These are phyloP conservation scores for Trypanosomatidae sp. DNA, from an alignment of 208 protist genomes.

Conservation along the genomic window DNA sequence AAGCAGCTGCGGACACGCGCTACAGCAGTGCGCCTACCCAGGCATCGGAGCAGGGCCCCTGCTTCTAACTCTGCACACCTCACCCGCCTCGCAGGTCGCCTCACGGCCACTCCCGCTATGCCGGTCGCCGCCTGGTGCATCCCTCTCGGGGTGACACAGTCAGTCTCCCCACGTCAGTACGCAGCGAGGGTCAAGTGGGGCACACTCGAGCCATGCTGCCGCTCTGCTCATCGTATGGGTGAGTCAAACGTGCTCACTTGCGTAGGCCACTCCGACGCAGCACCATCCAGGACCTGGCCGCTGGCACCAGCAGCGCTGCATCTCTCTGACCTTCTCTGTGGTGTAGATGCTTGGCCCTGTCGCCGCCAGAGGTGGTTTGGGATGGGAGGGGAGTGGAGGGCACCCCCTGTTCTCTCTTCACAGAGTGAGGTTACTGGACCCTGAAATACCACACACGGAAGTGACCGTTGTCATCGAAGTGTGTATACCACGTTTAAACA, in stretches of 20 bases:
- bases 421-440: too few relatives aligned
- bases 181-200: too few relatives aligned
- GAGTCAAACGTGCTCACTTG: neutral
- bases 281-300: neutral
- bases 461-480: too few relatives aligned
- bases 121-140: neutral
- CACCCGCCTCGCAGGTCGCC: neutral
- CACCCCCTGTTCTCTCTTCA: too few relatives aligned
- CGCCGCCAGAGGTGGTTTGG: neutral
- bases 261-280: neutral
- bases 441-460: too few relatives aligned
- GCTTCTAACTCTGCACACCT: neutral
- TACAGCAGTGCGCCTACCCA: neutral
- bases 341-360: neutral
- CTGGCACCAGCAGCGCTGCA: neutral
- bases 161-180: neutral
- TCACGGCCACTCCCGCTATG: neutral
- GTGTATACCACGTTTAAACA: too few relatives aligned
- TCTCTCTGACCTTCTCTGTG: neutral
- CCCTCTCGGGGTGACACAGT: neutral
- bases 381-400: neutral
- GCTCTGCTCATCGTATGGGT: neutral
- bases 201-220: neutral
- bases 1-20: too few relatives aligned
- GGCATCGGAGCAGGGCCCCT: neutral